These are phyloP conservation scores for Cyathus striatus DNA, from an alignment of 768 basidiomycete species.

Conservation along the genomic window DNA sequence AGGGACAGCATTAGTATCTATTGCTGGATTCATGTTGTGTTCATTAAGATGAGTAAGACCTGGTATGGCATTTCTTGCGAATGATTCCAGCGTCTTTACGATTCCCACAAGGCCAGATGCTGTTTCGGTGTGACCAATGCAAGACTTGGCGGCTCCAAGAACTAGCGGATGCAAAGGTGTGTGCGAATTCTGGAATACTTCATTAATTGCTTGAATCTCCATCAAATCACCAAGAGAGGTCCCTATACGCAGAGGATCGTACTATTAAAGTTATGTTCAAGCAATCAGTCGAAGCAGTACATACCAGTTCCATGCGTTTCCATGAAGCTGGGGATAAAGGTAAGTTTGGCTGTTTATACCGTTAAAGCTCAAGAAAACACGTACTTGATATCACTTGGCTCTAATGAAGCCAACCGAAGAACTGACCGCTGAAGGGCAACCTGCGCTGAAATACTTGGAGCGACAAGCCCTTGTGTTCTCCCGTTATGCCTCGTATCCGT, in stretches of 20 bases:
- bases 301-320: conserved; percentile 31
- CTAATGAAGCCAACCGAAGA: conserved; percentile 19
- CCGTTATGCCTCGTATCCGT: conserved; percentile 28
- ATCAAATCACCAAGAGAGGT: conserved; percentile 29
- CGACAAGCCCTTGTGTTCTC: conserved; percentile 27
- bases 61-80: conserved; percentile 19
- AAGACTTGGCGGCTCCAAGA: conserved; percentile 26
- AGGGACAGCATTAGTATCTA: conserved; percentile 25
- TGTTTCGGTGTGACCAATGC: conserved; percentile 27
- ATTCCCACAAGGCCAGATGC: conserved; percentile 27
- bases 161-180: conserved; percentile 20
- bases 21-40: conserved; percentile 24
- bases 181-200: conserved; percentile 26
- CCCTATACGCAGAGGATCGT: conserved; percentile 11
- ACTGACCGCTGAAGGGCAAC: conserved; percentile 23
- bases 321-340: conserved; percentile 19
- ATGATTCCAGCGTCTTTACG: conserved; percentile 19
- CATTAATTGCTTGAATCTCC: conserved; percentile 29
- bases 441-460: conserved; percentile 25
- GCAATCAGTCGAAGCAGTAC: neutral
- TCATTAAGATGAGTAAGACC: conserved; percentile 23
- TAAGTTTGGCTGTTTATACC: no score
- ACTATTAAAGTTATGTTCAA: no score
- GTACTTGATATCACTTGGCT: conserved; percentile 26
- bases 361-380: conserved; percentile 6